Base-by-base conservation (phyloP, 2,329 filamentous ascomycete species). In the Xylariaceae sp. region DNA sequence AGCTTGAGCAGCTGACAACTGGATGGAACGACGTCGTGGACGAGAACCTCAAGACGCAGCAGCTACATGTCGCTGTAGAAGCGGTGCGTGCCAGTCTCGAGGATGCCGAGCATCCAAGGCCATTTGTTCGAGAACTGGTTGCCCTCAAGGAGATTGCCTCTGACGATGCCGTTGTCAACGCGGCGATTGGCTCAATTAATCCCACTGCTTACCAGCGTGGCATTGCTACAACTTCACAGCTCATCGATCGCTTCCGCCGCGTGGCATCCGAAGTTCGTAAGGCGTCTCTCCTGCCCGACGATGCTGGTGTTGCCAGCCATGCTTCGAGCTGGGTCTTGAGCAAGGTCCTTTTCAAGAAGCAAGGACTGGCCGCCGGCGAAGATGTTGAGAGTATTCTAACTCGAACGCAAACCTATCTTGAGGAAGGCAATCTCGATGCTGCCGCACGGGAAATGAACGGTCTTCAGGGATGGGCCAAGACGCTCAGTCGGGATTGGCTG, bases 341-440 rank as follows among this genome's bases (percentile, higher is more conserved):
- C 73, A 94, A 95, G 70, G 76, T 97, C 39, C 81, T 97, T 71
- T 97, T 98, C 79, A 89, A 89, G 74, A 97, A 97, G 78, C 83
- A 86, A 59, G 87, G 86, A 9, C 73, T 93, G 35, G 33, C 15
- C 15, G 81, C 81, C 18, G 89, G 91, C 16, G 78, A 88, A 54
- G 91, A 97, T 59, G 91, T 97, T 17, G 93, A 98, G 74, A 94
- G 89, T 58, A 84, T 97, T 45, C 77, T 98, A 35, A 87, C 87
- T 3, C 78, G 93, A 49, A 91, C 93, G 1, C 90, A 98, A 68
- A 89, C 83, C 7, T 78, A 89, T 54, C 76, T 98, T 16, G 90
- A 98, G 69, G 89, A 97, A 68, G 93, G 93, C 17, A 84, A 96
- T 59, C 68, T 98, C 42, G 93, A 98, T 64, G 83, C 78, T 39